A percentile compares a stretch with the other conserved stretches of the same genome.
Conservation (phyloP, 805 yeast genomes). For the Blastobotrys robertii region DNA sequence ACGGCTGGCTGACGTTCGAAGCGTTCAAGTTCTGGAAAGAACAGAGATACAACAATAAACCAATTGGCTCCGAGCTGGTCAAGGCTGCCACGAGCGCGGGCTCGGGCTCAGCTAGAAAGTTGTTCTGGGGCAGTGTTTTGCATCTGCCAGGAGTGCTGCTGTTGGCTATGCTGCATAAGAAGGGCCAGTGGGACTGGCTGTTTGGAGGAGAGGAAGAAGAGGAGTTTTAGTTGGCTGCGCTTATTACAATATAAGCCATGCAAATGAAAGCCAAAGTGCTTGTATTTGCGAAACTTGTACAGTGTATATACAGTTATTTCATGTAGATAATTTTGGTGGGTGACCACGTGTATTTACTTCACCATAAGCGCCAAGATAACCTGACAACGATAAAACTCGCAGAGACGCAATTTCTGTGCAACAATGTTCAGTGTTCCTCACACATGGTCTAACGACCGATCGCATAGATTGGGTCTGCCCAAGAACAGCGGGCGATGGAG, state of each 20-base stretch:
- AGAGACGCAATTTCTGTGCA: too few species aligned
- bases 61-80: slow-evolving; percentile 2
- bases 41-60: slow-evolving; percentile 38
- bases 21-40: slow-evolving; percentile 81
- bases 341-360: too few species aligned
- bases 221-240: slow-evolving; percentile 6
- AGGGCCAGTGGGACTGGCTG: slow-evolving; percentile 87
- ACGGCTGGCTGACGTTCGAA: slow-evolving; percentile 76
- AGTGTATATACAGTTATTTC: too few species aligned
- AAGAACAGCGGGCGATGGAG: background rate
- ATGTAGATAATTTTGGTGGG: too few species aligned
- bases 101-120: slow-evolving; percentile 48
- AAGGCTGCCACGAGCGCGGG: slow-evolving; percentile 2
- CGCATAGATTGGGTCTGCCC: too few species aligned
- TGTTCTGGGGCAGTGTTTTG: slow-evolving; percentile 92
- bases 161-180: slow-evolving; percentile 88
- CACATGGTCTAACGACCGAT: too few species aligned
- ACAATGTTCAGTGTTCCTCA: too few species aligned
- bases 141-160: slow-evolving; percentile 85
- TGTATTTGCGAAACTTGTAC: too few species aligned
- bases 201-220: slow-evolving; percentile 20
- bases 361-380: too few species aligned
- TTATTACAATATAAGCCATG: too few species aligned
- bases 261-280: too few species aligned
- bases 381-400: too few species aligned